phyloP scores from a whole-genome alignment of 192 early-diverging fungal species.

The Entomortierella beljakovae region DNA sequence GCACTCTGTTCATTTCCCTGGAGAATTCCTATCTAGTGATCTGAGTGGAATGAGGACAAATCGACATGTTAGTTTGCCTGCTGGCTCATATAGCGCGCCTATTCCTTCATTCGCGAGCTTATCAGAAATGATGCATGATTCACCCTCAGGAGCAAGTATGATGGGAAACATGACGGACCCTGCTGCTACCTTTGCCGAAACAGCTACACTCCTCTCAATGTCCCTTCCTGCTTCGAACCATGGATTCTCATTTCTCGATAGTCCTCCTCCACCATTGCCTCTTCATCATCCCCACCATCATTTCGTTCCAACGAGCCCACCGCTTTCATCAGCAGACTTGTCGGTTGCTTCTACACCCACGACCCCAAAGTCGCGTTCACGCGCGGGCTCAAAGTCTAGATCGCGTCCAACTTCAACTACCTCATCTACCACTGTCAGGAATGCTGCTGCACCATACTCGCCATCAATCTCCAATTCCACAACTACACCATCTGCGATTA shows the following conservation, averaged over 20 bases:
- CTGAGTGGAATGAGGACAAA: constrained; percentile 21
- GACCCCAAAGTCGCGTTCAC: constrained; percentile 37
- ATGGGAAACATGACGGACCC: not conserved
- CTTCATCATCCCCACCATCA: constrained; percentile 30
- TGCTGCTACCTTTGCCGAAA: constrained; percentile 23
- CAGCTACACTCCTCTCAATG: constrained; percentile 38
- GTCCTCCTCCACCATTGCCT: constrained; percentile 36
- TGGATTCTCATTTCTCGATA: constrained; percentile 47
- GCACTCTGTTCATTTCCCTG: constrained; percentile 51
- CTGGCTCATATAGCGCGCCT: constrained; percentile 39
- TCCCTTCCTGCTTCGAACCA: constrained; percentile 32
- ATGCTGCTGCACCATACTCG: constrained; percentile 45
- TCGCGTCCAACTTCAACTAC: constrained; percentile 44
- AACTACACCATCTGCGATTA: not conserved
- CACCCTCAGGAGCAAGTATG: constrained; percentile 15
- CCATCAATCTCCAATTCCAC: constrained; percentile 22
- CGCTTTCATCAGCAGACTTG: constrained; percentile 29
- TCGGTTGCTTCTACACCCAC: constrained; percentile 29
- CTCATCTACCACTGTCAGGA: constrained; percentile 31
- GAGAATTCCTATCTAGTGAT: constrained; percentile 39
- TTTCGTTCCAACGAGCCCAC: constrained; percentile 43
- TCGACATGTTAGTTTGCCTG: constrained; percentile 42
- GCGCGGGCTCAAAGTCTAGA: constrained; percentile 47
- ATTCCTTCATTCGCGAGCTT: constrained; percentile 47
- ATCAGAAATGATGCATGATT: constrained; percentile 51